Evolutionary conservation across 306 rosid genomes (phyloP), one percentile per base, ranked within the genome.

Genomic region (Vachellia pachyceras): DNA sequence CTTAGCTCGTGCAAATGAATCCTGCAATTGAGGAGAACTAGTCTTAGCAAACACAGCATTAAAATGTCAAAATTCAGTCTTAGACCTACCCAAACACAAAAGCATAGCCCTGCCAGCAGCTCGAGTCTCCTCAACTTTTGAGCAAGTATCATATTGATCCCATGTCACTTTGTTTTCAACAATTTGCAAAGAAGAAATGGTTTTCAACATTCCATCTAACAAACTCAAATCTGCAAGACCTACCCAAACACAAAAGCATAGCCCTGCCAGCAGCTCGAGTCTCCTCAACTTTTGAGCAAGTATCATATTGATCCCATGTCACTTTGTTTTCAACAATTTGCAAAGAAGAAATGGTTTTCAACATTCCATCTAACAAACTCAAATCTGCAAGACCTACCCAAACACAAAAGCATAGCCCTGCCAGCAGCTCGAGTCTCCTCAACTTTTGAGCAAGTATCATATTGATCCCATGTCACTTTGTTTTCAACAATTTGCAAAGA

Each of bases 1-100:
- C 83, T 79, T 83, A n/a, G 86, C 86, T 41, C 83, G 83, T 73
- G 77, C 39, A 73, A 79, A 83, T 79, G 86, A 79, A 8, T 81
- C 84, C 84, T 81, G 39, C 10, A 81, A 37, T 40, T 58, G 58
- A 57, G 54, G 60, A 75, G n/a, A 66, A 52, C 9, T 50, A 36
- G 41, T 20, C 14, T 15, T 14, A 80, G 17, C 23, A 65, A 40
- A 9, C 18, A 37, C 7, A 22, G 5, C 20, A 72, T 8, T 2
- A 17, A 29, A 44, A 20, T 52, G 13, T 73, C 20, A 55, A 20
- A 39, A 55, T 5, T n/a, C 68, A 73, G 5, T 46, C 22, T 33
- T 25, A 5, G 68, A 13, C 20, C 67, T 18, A 52, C 11, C 35
- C 44, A 50, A 54, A n/a, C 20, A 54, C 12, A 35, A 2, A 39